Evolutionary conservation across 257 asterid genomes (phyloP), one percentile per base, ranked within the genome.

Genomic region (Mentha longifolia): DNA sequence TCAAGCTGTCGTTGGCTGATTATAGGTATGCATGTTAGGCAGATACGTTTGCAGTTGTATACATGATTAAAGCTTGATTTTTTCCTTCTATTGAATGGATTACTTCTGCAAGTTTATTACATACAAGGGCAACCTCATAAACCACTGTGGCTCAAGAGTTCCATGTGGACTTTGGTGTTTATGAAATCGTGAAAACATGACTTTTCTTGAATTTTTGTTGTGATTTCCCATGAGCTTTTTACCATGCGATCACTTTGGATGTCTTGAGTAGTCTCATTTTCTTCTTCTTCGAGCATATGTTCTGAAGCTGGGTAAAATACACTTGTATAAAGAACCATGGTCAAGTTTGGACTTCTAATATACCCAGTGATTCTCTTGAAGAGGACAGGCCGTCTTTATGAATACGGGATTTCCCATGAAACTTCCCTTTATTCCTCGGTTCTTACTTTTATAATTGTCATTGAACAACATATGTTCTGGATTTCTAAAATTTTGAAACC

Each of bases 141-240:
- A 16, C 33, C 45, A 28, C 75, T 70, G 17, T 78, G 31, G 6
- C 47, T 14, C 58, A 42, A 52, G 62, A 67, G 42, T 58, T 43
- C 59, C 72, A 52, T 25, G 20, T 51, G 15, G 42, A 65, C 41
- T 64, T 33, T 42, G 64, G 60, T 30, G 20, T 66, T 70, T 15
- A 1, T 52, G 51, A 52, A 41, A 58, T 64, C 39, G 43, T 10
- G 30, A 6, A 15, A 74, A 57, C 61, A 37, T n/a, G 4, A 15
- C 7, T 12, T 13, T 45, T 30, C 5, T 20, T 39, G 51, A 13
- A 42, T 20, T 39, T 31, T 67, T 67, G 72, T 39, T 63, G 71
- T 72, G 55, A 72, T 45, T 47, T 66, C 30, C 19, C 33, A 52
- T 12, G 19, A 14, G 31, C 35, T 56, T 56, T n/a, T 15, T 9